phyloP scores from a whole-genome alignment of 2,329 filamentous ascomycete species.

The Sclerotinia spermophila region DNA sequence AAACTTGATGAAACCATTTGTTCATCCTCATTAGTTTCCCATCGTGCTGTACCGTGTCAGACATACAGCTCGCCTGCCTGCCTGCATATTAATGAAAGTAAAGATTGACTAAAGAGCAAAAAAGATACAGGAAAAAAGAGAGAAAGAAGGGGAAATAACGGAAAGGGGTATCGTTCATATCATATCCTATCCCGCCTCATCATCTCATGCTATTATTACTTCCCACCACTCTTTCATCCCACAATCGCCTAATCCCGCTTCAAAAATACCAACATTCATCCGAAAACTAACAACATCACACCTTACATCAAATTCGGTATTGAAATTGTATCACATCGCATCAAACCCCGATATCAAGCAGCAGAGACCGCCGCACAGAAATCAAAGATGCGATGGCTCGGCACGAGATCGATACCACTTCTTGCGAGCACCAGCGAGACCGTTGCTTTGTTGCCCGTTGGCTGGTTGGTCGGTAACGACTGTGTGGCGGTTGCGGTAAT shows the following conservation, averaged over 20 bases:
- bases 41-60: background rate
- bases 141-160: background rate
- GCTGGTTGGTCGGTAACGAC: background rate
- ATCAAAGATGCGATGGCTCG: background rate
- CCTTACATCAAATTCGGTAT: background rate
- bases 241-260: no score
- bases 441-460: background rate
- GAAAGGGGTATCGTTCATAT: background rate
- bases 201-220: background rate
- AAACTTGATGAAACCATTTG: background rate
- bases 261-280: no score
- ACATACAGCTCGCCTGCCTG: background rate
- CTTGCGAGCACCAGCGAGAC: background rate
- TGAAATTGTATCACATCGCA: background rate
- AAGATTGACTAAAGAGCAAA: background rate
- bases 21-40: no score
- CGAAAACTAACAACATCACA: background rate
- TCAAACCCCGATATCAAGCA: background rate
- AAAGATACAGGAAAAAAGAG: background rate
- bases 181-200: background rate
- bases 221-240: background rate
- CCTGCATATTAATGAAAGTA: background rate
- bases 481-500: conserved; percentile 15
- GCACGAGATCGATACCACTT: conserved; percentile 21
- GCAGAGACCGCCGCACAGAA: background rate